Evolutionary conservation across 352 stramenopile genomes (phyloP).

Genomic region (Globisporangium perplexum): DNA sequence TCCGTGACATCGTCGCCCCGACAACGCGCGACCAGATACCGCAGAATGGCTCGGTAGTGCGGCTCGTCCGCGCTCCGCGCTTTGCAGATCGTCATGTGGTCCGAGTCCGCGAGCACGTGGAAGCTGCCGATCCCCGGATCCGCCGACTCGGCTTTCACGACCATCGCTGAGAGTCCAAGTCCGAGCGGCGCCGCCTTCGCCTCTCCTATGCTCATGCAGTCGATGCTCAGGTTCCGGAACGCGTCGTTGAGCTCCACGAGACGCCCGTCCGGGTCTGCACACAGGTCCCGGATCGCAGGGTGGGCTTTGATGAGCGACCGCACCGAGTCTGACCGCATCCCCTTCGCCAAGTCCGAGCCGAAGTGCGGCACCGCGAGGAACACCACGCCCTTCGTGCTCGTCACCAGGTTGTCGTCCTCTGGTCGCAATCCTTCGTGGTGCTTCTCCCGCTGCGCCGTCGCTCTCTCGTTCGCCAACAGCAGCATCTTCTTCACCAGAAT

Average conservation of each 20-base stretch:
- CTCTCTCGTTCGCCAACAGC: slow-evolving; percentile 30
- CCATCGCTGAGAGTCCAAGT: slow-evolving; percentile 64
- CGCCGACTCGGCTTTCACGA: slow-evolving; percentile 72
- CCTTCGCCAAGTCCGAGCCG: slow-evolving; percentile 65
- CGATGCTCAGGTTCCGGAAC: slow-evolving; percentile 59
- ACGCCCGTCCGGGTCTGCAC: slow-evolving; percentile 39
- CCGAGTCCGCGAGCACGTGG: slow-evolving; percentile 44
- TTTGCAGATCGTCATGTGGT: slow-evolving; percentile 90
- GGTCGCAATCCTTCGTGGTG: no score
- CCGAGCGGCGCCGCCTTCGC: slow-evolving; percentile 50
- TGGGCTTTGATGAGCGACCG: slow-evolving; percentile 69
- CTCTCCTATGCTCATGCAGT: slow-evolving; percentile 71
- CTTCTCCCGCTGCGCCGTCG: slow-evolving; percentile 3
- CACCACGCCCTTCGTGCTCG: slow-evolving; percentile 50
- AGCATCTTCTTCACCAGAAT: slow-evolving; percentile 86
- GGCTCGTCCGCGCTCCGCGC: slow-evolving; percentile 51
- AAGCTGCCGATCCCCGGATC: slow-evolving; percentile 69
- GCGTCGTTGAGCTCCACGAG: slow-evolving; percentile 62
- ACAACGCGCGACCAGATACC: slow-evolving; percentile 20
- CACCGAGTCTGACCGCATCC: slow-evolving; percentile 59
- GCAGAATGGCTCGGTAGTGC: slow-evolving; percentile 56
- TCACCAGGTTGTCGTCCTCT: slow-evolving; percentile 16
- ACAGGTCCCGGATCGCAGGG: slow-evolving; percentile 67
- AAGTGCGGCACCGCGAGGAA: slow-evolving; percentile 85
- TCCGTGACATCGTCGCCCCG: no score